phyloP scores from a whole-genome alignment of 306 rosid genomes.

The Mimosa bimucronata region DNA sequence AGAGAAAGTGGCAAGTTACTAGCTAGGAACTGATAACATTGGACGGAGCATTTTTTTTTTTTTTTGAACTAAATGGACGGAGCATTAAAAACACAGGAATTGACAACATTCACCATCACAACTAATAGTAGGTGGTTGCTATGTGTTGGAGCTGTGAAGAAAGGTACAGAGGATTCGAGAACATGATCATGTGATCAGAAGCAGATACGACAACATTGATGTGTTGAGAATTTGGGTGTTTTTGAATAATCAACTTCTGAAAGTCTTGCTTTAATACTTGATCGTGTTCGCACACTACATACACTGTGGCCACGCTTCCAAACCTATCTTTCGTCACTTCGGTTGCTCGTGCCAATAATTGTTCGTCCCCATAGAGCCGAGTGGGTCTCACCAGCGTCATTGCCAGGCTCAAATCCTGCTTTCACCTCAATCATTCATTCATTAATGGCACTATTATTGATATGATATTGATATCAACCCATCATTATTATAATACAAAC shows the following conservation, averaged over 20 bases:
- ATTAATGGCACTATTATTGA: too few species aligned
- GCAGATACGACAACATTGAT: conserved; percentile 44
- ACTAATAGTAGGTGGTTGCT: conserved; percentile 20
- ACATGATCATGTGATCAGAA: conserved; percentile 64
- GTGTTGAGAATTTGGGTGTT: conserved; percentile 32
- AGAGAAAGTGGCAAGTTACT: neutral
- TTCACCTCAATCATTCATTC: neutral
- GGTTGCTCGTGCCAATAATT: neutral
- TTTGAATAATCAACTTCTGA: conserved; percentile 43
- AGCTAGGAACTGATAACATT: neutral
- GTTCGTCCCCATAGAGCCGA: neutral
- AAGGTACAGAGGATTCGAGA: conserved; percentile 43
- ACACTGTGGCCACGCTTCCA: neutral
- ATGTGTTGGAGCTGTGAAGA: conserved; percentile 41
- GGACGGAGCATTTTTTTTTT: too few species aligned
- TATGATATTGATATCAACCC: too few species aligned
- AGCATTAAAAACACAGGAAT: too few species aligned
- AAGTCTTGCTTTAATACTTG: neutral
- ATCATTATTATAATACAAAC: too few species aligned
- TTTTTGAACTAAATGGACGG: too few species aligned
- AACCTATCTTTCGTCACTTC: neutral
- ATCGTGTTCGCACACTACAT: neutral
- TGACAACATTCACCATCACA: too few species aligned
- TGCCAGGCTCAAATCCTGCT: neutral
- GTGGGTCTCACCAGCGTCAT: conserved; percentile 31